Conservation (phyloP, 1,139 yeast species). For the Taphrina populina region DNA sequence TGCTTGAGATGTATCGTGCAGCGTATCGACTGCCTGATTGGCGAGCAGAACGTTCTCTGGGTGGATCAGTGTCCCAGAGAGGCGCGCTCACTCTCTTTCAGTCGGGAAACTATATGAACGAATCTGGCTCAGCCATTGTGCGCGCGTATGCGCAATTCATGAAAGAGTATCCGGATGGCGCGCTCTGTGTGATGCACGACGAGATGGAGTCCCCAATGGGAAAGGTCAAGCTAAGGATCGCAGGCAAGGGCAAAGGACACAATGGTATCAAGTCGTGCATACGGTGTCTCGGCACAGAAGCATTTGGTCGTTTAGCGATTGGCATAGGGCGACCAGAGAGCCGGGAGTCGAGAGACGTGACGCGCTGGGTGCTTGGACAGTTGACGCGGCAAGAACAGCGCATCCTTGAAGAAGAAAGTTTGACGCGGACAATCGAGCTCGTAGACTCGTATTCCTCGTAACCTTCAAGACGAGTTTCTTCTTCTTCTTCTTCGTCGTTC, state of each 20-base stretch:
- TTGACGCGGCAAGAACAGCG: conserved; percentile 17
- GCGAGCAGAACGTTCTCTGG: neutral
- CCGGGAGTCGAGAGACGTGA: conserved; percentile 11
- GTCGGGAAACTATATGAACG: conserved; percentile 18
- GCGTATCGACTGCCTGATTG: conserved; percentile 9
- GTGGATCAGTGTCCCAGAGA: neutral
- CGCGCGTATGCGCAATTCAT: conserved; percentile 1
- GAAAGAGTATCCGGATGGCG: conserved; percentile 1
- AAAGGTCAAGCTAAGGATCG: conserved; percentile 3
- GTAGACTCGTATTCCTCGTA: neutral
- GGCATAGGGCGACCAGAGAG: conserved; percentile 31
- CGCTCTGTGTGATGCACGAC: conserved; percentile 22
- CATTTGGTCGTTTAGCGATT: conserved; percentile 19
- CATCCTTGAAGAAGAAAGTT: conserved; percentile 4
- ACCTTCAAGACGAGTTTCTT: neutral
- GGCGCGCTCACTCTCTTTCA: conserved; percentile 12
- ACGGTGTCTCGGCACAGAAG: conserved; percentile 6
- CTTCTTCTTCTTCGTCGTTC: neutral
- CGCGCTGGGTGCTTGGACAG: conserved; percentile 18
- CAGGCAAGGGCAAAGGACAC: conserved; percentile 30
- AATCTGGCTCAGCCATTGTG: conserved; percentile 13
- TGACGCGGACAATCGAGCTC: conserved; percentile 8
- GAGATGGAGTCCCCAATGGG: conserved; percentile 28
- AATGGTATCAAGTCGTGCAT: conserved; percentile 28
- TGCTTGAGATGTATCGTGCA: conserved; percentile 7